phyloP scores from a whole-genome alignment of 805 yeast species.

The Barnettozyma wickerhamii region DNA sequence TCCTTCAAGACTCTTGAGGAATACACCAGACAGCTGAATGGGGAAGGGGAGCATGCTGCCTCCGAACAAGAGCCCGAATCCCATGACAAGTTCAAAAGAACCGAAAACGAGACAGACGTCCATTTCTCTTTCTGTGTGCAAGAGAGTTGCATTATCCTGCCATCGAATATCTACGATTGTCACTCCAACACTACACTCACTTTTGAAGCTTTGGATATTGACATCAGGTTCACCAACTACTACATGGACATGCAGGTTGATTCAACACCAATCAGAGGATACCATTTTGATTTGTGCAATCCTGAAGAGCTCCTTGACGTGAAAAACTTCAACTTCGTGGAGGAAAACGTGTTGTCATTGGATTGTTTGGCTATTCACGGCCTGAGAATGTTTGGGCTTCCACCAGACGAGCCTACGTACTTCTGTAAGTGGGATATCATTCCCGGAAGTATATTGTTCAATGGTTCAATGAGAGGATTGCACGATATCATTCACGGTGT shows the following conservation, averaged over 20 bases:
- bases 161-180: slow-evolving; percentile 65
- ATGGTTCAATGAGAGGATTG: slow-evolving; percentile 45
- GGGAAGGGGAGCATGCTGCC: not conserved
- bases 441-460: slow-evolving; percentile 52
- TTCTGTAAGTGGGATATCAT: slow-evolving; percentile 87
- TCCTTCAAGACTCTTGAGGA: slow-evolving; percentile 87
- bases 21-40: slow-evolving; percentile 39
- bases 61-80: not conserved
- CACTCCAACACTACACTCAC: slow-evolving; percentile 56
- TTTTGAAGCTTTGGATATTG: slow-evolving; percentile 66
- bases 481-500: slow-evolving; percentile 39
- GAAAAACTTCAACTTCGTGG: slow-evolving; percentile 8
- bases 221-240: slow-evolving; percentile 81
- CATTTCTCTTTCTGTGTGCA: slow-evolving; percentile 65
- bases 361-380: slow-evolving; percentile 71
- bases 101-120: slow-evolving; percentile 74
- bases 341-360: slow-evolving; percentile 38
- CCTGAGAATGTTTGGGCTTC: slow-evolving; percentile 89
- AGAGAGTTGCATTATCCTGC: slow-evolving; percentile 69
- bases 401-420: slow-evolving; percentile 85
- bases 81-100: slow-evolving; percentile 31
- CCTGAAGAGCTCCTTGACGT: slow-evolving; percentile 14
- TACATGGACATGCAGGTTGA: slow-evolving; percentile 90
- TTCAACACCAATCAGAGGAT: slow-evolving; percentile 51
- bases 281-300: slow-evolving; percentile 15